Base-by-base conservation (phyloP, 805 yeast species). In the Saccharomycopsis capsularis region DNA sequence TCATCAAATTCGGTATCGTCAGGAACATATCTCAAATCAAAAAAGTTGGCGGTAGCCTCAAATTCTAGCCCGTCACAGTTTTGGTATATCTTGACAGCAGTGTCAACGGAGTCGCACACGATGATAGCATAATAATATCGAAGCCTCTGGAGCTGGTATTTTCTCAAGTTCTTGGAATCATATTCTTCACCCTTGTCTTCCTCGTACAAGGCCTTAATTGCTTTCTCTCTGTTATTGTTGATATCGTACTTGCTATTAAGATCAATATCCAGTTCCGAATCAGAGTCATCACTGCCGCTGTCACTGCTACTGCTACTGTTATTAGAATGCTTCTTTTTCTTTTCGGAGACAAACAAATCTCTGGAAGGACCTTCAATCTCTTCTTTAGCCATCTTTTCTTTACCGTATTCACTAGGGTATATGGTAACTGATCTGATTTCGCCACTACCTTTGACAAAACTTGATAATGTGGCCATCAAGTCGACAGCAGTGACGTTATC, bases 21-120 rank as follows among this genome's bases (percentile, higher is more conserved):
- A 2, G 99, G 98, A 46, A 93, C 81, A 58, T 86, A 93, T 59
- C 99, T 74, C 54, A 93, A 69, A 64, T 93, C 99, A 64, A 93
- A 91, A 48, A 87, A 76, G 63, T 93, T 93, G 3, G 98, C 95
- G 0, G 98, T 89, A 13, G 96, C 82, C 66, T 93, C 99, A 61
- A 79, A 93, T 67, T 93, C 99, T 0, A 97, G 78, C 29, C 96
- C 96, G 65, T 93, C 99, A 67, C 96, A 88, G 59, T 78, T 83
- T 32, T 81, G 80, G 62, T 91, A 93, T 25, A 93, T 88, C 27
- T 68, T 68, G 57, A 79, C 74, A 0, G 97, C 85, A 0, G 96
- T 82, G 2, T 60, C 64, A 1, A 84, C 71, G 19, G 81, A 73
- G 59, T 87, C 95, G 68, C 97, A 93, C 46, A 70, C 74, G 3